phyloP scores from a whole-genome alignment of 306 rosid species.

The Oxytropis ochrocephala region DNA sequence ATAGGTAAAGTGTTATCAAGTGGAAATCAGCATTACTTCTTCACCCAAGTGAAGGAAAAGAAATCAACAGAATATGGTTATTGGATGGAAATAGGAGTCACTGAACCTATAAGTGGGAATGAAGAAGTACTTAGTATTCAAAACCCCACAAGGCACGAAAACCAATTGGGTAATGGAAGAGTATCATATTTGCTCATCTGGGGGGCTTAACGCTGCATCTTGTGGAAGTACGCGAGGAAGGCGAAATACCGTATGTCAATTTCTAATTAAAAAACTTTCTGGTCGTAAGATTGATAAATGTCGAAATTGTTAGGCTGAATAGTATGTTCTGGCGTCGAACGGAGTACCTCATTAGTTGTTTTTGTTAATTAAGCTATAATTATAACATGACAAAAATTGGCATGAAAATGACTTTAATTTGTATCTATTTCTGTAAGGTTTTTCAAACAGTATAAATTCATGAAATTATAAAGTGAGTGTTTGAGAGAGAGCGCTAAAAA shows the following conservation, averaged over 20 bases:
- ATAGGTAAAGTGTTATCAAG: constrained; percentile 41
- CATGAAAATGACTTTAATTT: not conserved
- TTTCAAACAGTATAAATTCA: too few relatives aligned
- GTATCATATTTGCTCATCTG: constrained; percentile 31
- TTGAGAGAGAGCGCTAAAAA: too few relatives aligned
- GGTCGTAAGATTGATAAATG: too few relatives aligned
- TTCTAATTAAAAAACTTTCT: too few relatives aligned
- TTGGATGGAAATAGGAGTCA: constrained; percentile 40
- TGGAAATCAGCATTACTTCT: constrained; percentile 39
- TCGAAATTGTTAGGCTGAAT: too few relatives aligned
- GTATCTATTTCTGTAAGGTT: too few relatives aligned
- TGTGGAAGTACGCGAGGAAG: not conserved
- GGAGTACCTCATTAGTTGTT: not conserved
- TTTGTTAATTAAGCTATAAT: not conserved
- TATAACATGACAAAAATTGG: not conserved
- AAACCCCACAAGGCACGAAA: constrained; percentile 23
- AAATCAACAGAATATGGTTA: constrained; percentile 36
- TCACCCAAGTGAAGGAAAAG: constrained; percentile 30
- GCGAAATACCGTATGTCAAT: constrained; percentile 1
- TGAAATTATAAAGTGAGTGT: too few relatives aligned
- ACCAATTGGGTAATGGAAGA: constrained; percentile 52
- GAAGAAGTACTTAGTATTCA: constrained; percentile 41
- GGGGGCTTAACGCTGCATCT: not conserved
- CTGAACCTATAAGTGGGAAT: constrained; percentile 37
- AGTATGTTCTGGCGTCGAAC: too few relatives aligned